Percentiles rank a stretch among this genome's conserved stretches.
These are phyloP conservation scores for Ophiorrhiza pumila DNA, from an alignment of 257 asterid genomes.

Conservation along the genomic window DNA sequence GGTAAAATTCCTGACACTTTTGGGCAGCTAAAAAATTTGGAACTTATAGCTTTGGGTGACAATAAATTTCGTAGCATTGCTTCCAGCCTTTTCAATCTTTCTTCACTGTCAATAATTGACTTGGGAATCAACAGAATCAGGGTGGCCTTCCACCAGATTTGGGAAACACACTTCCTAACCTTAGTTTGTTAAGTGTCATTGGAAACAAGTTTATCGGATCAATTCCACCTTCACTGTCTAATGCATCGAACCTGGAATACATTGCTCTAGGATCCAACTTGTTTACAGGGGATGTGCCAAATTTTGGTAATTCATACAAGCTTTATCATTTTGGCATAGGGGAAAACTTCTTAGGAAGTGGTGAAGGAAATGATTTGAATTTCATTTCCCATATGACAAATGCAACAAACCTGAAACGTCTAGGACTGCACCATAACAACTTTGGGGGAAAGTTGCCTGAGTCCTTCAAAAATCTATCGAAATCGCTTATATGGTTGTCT, in stretches of 20 bases:
- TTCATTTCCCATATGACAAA: slow-evolving; percentile 21
- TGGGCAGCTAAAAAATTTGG: slow-evolving; percentile 14
- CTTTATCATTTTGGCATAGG: slow-evolving; percentile 12
- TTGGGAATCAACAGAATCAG: slow-evolving; percentile 17
- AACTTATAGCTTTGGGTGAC: slow-evolving; percentile 18
- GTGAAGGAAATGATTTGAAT: slow-evolving; percentile 16
- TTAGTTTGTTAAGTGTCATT: slow-evolving; percentile 17
- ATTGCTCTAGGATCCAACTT: slow-evolving; percentile 14
- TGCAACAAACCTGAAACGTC: slow-evolving; percentile 4
- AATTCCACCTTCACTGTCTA: slow-evolving; percentile 23
- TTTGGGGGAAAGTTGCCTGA: slow-evolving; percentile 23
- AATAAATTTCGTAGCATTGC: slow-evolving; percentile 20
- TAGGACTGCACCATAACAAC: slow-evolving; percentile 10
- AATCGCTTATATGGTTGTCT: slow-evolving; percentile 8
- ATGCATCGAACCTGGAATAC: slow-evolving; percentile 12
- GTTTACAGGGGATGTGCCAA: slow-evolving; percentile 25
- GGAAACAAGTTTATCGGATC: slow-evolving; percentile 25
- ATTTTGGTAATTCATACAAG: slow-evolving; percentile 19
- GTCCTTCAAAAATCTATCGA: slow-evolving; percentile 18
- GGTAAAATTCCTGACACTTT: slow-evolving; percentile 18
- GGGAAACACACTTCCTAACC: slow-evolving; percentile 21
- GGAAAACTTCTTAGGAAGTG: slow-evolving; percentile 15
- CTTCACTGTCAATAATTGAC: slow-evolving; percentile 18
- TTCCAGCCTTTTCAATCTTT: slow-evolving; percentile 22
- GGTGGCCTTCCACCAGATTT: slow-evolving; percentile 23